phyloP scores from a whole-genome alignment of 2,329 filamentous ascomycete species.

The Podosphaera xanthii region DNA sequence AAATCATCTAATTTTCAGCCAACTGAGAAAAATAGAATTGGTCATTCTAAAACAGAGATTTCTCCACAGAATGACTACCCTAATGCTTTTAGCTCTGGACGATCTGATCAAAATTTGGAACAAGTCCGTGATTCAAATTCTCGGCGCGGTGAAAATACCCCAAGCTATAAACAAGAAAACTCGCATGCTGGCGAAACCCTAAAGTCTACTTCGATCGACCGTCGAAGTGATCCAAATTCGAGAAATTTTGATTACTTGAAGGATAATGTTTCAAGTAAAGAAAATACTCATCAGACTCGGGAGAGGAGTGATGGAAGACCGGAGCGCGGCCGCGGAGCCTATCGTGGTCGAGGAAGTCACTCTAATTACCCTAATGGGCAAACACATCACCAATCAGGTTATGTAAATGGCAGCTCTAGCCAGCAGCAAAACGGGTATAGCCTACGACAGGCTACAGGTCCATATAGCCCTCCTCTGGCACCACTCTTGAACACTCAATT shows the following conservation, averaged over 20 bases:
- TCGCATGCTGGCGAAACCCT: slow-evolving; percentile 10
- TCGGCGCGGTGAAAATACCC: slow-evolving; percentile 7
- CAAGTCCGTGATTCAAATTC: slow-evolving; percentile 4
- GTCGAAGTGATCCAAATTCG: slow-evolving; percentile 13
- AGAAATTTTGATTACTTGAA: slow-evolving; percentile 13
- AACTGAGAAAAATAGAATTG: slow-evolving; percentile 11
- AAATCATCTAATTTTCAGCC: slow-evolving; percentile 8
- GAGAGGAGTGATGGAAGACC: slow-evolving; percentile 19
- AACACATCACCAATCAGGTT: slow-evolving; percentile 16
- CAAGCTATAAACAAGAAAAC: slow-evolving; percentile 4
- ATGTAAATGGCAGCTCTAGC: slow-evolving; percentile 19
- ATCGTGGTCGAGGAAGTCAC: slow-evolving; percentile 21
- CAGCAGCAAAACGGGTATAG: slow-evolving; percentile 12
- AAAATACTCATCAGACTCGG: slow-evolving; percentile 11
- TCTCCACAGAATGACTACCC: slow-evolving; percentile 12
- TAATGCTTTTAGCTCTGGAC: slow-evolving; percentile 15
- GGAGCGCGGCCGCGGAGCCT: slow-evolving; percentile 22
- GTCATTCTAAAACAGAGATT: slow-evolving; percentile 9
- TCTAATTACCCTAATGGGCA: slow-evolving; percentile 15
- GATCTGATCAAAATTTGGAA: slow-evolving; percentile 10
- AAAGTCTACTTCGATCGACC: slow-evolving; percentile 10
- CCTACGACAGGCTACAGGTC: slow-evolving; percentile 12
- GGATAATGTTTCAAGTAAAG: slow-evolving; percentile 11
- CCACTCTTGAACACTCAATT: slow-evolving; percentile 16
- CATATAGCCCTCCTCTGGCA: slow-evolving; percentile 18